A percentile compares a stretch with the other conserved stretches of the same genome.
Conservation (phyloP, 768 basidiomycete species). For the Mrakia gelida region DNA sequence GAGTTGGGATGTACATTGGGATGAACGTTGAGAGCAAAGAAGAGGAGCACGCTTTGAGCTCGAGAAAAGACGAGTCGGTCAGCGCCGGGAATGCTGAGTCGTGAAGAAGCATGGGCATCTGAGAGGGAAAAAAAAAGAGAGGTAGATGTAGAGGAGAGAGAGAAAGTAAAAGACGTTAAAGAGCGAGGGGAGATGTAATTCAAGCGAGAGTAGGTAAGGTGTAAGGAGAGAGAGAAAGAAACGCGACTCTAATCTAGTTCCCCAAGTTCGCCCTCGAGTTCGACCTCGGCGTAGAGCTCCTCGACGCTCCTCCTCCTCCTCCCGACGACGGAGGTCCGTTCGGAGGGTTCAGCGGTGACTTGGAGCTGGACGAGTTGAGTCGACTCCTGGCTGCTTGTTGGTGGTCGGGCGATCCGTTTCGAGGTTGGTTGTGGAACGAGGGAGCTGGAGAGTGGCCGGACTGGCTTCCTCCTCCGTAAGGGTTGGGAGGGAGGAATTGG, state of each 20-base stretch:
- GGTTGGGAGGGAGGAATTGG: background rate
- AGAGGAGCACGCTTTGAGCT: background rate
- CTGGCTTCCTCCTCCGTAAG: background rate
- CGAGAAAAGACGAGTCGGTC: background rate
- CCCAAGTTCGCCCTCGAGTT: background rate
- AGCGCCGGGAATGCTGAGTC: background rate
- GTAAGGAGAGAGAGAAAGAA: background rate
- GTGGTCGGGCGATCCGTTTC: background rate
- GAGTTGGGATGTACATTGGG: conserved; percentile 17
- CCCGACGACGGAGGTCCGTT: conserved; percentile 5
- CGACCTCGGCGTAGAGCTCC: conserved; percentile 2
- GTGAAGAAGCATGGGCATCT: background rate
- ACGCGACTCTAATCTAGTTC: background rate
- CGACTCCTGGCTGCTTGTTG: background rate
- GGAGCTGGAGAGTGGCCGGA: background rate
- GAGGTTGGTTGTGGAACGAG: background rate
- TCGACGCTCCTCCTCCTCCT: background rate
- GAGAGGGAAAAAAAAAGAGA: background rate
- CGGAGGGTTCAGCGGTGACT: background rate
- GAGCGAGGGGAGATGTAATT: background rate
- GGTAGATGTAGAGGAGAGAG: background rate
- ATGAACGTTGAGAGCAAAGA: background rate
- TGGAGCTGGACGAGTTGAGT: background rate
- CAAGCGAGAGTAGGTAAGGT: background rate
- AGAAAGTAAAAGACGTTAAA: background rate